These are phyloP conservation scores for Metarhizium sp. DNA, from an alignment of 2,329 filamentous ascomycete genomes.

Conservation along the genomic window DNA sequence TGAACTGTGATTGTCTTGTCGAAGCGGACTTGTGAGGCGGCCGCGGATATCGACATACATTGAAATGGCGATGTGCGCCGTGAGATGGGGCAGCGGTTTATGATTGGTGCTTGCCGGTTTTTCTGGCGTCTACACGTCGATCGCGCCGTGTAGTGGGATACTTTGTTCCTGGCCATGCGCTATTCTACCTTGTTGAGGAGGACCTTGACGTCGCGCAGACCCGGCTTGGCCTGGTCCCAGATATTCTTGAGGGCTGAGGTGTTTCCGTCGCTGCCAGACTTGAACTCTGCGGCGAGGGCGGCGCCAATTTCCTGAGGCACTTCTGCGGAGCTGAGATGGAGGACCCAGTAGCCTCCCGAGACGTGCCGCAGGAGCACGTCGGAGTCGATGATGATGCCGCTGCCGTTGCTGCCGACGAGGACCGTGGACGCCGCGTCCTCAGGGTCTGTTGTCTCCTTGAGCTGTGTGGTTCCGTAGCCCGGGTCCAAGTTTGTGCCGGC, in stretches of 20 bases:
- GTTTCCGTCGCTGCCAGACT: not conserved
- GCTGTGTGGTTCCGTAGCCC: slow-evolving; percentile 23
- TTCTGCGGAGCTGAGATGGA: not conserved
- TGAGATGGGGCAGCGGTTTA: too few species aligned
- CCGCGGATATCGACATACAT: too few species aligned
- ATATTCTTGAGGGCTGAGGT: slow-evolving; percentile 9
- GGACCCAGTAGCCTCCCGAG: slow-evolving; percentile 18
- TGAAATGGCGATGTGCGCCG: too few species aligned
- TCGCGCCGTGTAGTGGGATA: not conserved
- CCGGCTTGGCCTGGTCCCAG: not conserved
- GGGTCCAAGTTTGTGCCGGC: slow-evolving; percentile 34
- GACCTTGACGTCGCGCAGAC: not conserved
- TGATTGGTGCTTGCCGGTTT: too few species aligned
- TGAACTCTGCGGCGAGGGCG: not conserved
- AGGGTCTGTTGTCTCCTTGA: slow-evolving; percentile 10
- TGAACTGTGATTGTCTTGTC: too few species aligned
- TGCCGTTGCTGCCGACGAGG: slow-evolving; percentile 13
- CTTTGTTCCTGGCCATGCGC: not conserved
- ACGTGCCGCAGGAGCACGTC: slow-evolving; percentile 16
- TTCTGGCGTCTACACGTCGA: too few species aligned
- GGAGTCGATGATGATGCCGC: slow-evolving; percentile 12
- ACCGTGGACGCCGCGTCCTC: slow-evolving; percentile 7
- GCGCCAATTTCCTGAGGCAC: not conserved
- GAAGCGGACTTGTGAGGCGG: too few species aligned
- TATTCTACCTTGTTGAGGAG: not conserved